Evolutionary conservation across 768 basidiomycete genomes (phyloP), one percentile per base, ranked within the genome.

Genomic region (Boletus vinaceobasis): DNA sequence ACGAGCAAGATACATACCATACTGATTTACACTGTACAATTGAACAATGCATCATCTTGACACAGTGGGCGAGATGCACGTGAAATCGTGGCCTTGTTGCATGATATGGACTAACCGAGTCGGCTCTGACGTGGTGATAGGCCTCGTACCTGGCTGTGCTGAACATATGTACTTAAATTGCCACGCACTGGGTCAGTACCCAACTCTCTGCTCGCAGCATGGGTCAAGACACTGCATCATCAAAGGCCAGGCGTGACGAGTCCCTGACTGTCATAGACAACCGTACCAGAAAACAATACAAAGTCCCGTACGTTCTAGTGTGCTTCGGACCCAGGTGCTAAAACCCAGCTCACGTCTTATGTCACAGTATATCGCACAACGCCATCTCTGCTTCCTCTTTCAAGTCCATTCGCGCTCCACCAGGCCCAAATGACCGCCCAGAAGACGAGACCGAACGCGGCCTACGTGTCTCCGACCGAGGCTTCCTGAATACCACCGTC

Each of bases 361-460:
- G 14, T 27, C 58, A 13, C 58, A 93, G 91, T 6, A 93, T 96
- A 60, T 74, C 74, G 29, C 82, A 93, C 70, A 95, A 94, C 69
- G 82, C 86, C 35, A 79, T 96, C 27, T 73, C 82, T 23, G 92
- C 92, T 0, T 86, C 88, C 1, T 84, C 85, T 15, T 93, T 95
- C 80, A 93, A 92, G 75, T 71, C 71, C 33, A 84, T 94, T 61
- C 78, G 78, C 35, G 86, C 90, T 0, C 74, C 83, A 1, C 62
- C 71, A 33, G 77, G 77, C 36, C 69, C 77, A 29, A 81, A 79
- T 1, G 88, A 90, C 68, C 77, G 86, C 32, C 81, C 82, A 55
- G 90, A 93, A 78, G 86, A 92, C 69, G 89, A 92, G 73, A 86
- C 88, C 0, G 80, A 86, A 71, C 88, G 85, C 56, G 92, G 92